Conservation (phyloP, 768 basidiomycete genomes). For the Zangia roseola region DNA sequence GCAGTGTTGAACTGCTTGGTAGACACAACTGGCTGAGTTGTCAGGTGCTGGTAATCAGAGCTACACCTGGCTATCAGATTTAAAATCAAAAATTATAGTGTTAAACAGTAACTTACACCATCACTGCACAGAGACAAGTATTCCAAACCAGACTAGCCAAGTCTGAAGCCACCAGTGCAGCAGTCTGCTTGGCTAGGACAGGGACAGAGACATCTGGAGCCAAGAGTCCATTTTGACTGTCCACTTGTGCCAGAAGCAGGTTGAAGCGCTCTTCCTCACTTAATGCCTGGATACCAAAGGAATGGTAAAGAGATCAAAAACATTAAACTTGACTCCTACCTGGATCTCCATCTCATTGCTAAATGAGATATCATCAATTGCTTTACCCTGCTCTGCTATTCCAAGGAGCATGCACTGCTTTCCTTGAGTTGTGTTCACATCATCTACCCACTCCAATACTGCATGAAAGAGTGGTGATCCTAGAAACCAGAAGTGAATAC, state of each 20-base stretch:
- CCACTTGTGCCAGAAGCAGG: conserved; percentile 46
- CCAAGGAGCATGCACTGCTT: conserved; percentile 77
- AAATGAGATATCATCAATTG: conserved; percentile 70
- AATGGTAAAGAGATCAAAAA: background rate
- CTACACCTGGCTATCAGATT: conserved; percentile 2
- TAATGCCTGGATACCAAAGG: conserved; percentile 57
- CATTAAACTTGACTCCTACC: conserved; percentile 38
- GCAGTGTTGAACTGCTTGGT: conserved; percentile 71
- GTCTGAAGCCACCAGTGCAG: conserved; percentile 84
- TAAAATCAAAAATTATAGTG: background rate
- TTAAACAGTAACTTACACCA: conserved; percentile 19
- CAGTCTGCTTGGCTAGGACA: conserved; percentile 79
- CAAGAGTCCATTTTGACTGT: conserved; percentile 42
- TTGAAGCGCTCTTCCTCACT: conserved; percentile 69
- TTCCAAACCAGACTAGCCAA: conserved; percentile 65
- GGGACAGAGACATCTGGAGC: conserved; percentile 79
- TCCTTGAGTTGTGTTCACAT: conserved; percentile 57
- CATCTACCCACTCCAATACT: conserved; percentile 61
- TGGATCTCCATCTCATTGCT: conserved; percentile 82
- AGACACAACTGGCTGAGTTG: conserved; percentile 18
- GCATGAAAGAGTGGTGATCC: conserved; percentile 56
- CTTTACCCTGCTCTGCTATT: conserved; percentile 62
- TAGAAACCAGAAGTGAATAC: conserved; percentile 26
- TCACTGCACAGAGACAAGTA: conserved; percentile 49
- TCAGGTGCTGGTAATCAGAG: background rate